These are phyloP conservation scores for Phytophthora boehmeriae DNA, from an alignment of 352 stramenopile species.

Conservation along the genomic window DNA sequence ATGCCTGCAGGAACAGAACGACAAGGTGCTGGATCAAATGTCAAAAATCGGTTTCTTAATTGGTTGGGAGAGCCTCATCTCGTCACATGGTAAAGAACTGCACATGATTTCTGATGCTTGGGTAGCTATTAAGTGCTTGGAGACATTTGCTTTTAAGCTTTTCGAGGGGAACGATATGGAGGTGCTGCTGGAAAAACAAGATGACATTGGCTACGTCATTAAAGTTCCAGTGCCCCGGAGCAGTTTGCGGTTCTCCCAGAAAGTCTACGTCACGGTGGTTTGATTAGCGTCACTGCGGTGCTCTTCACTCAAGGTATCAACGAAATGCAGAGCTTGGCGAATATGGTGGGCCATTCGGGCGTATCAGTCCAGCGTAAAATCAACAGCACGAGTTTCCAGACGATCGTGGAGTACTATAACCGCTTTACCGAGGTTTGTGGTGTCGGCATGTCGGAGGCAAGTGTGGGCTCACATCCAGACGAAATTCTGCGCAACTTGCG, in stretches of 20 bases:
- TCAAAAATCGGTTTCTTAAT: constrained; percentile 87
- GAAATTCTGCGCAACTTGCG: constrained; percentile 75
- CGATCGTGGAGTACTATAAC: constrained; percentile 82
- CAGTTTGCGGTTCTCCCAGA: constrained; percentile 61
- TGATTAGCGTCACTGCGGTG: constrained; percentile 80
- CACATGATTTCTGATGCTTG: constrained; percentile 94
- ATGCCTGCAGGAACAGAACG: constrained; percentile 64
- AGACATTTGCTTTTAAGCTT: constrained; percentile 87
- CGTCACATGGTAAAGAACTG: constrained; percentile 94
- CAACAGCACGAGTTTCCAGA: constrained; percentile 77
- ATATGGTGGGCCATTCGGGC: constrained; percentile 82
- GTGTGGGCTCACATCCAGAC: constrained; percentile 64
- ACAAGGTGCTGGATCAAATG: constrained; percentile 72
- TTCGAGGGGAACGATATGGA: constrained; percentile 45
- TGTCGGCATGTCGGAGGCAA: constrained; percentile 47
- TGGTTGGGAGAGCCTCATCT: constrained; percentile 95
- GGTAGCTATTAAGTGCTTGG: constrained; percentile 89
- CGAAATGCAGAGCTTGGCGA: constrained; percentile 93
- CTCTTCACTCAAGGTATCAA: constrained; percentile 93
- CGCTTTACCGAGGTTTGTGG: constrained; percentile 48
- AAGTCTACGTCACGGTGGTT: constrained; percentile 47
- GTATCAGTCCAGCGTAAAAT: constrained; percentile 87
- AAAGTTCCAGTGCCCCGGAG: constrained; percentile 49
- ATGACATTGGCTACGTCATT: constrained; percentile 74
- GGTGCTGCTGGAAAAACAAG: constrained; percentile 66